Evolutionary conservation across 345 rosid species (phyloP).

Genomic region (Capsella bursapastoris): DNA sequence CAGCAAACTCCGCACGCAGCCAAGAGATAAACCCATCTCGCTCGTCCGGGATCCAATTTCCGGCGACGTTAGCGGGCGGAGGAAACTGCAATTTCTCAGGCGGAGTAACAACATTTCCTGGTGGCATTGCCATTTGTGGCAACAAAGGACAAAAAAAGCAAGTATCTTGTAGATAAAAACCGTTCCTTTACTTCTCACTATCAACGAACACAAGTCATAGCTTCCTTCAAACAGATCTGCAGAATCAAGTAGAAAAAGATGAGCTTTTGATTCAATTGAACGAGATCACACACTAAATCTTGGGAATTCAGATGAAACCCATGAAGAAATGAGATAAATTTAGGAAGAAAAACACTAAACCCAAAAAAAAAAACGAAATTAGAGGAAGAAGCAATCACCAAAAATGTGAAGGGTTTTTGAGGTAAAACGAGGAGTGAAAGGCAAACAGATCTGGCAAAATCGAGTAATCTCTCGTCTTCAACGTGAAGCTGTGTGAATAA

Average conservation of each 20-base stretch:
- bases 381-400: slow-evolving; percentile 18
- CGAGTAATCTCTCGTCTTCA: slow-evolving; percentile 27
- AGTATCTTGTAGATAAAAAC: not conserved
- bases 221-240: slow-evolving; percentile 40
- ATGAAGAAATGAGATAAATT: slow-evolving; percentile 13
- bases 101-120: slow-evolving; percentile 60
- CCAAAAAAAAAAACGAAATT: not conserved
- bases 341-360: not conserved
- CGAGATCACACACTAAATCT: slow-evolving; percentile 36
- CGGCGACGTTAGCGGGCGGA: slow-evolving; percentile 31
- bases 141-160: not conserved
- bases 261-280: not conserved
- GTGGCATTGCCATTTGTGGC: slow-evolving; percentile 81
- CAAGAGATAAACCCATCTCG: slow-evolving; percentile 83
- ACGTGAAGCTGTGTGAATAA: slow-evolving; percentile 35
- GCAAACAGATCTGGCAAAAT: slow-evolving; percentile 49
- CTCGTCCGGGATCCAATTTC: slow-evolving; percentile 71
- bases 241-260: not conserved
- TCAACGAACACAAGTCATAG: slow-evolving; percentile 36
- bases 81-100: slow-evolving; percentile 74
- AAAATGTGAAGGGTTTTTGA: slow-evolving; percentile 28
- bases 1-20: slow-evolving; percentile 91
- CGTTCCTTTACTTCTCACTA: not conserved
- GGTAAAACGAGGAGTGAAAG: not conserved
- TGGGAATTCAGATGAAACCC: slow-evolving; percentile 27